Percentiles rank a stretch among this genome's conserved stretches.
These are phyloP conservation scores for Leccinum sublutescens DNA, from an alignment of 768 basidiomycete species.

Conservation along the genomic window DNA sequence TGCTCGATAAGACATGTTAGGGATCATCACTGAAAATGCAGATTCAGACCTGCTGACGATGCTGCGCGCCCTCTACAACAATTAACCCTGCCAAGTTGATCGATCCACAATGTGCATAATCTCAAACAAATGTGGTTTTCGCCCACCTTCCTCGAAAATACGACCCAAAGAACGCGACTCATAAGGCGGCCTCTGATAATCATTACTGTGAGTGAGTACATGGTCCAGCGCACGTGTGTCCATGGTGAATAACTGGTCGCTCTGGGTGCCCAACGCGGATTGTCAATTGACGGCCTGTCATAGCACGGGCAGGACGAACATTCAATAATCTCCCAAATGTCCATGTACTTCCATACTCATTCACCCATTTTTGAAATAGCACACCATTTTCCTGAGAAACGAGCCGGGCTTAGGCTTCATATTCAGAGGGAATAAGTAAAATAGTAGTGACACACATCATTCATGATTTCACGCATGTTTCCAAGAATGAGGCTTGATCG, in stretches of 20 bases:
- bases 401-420: not conserved
- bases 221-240: slow-evolving; percentile 66
- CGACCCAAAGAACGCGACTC: slow-evolving; percentile 36
- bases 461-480: slow-evolving; percentile 43
- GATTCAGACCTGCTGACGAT: slow-evolving; percentile 38
- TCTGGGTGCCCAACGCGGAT: slow-evolving; percentile 16
- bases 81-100: slow-evolving; percentile 44
- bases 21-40: not conserved
- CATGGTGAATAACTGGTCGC: slow-evolving; percentile 47
- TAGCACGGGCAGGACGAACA: slow-evolving; percentile 30
- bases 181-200: slow-evolving; percentile 55
- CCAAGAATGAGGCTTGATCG: slow-evolving; percentile 47
- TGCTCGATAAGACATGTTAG: not conserved
- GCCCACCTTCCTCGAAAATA: slow-evolving; percentile 41
- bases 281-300: not conserved
- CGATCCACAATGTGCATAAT: not conserved
- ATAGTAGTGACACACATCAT: slow-evolving; percentile 35
- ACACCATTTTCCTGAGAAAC: slow-evolving; percentile 25
- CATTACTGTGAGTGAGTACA: slow-evolving; percentile 53
- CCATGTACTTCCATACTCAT: slow-evolving; percentile 47
- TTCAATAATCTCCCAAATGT: slow-evolving; percentile 44
- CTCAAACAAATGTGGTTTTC: not conserved
- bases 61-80: slow-evolving; percentile 39
- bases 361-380: slow-evolving; percentile 45
- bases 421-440: not conserved